phyloP scores from a whole-genome alignment of 2,329 filamentous ascomycete species.

The Pyricularia sp. region DNA sequence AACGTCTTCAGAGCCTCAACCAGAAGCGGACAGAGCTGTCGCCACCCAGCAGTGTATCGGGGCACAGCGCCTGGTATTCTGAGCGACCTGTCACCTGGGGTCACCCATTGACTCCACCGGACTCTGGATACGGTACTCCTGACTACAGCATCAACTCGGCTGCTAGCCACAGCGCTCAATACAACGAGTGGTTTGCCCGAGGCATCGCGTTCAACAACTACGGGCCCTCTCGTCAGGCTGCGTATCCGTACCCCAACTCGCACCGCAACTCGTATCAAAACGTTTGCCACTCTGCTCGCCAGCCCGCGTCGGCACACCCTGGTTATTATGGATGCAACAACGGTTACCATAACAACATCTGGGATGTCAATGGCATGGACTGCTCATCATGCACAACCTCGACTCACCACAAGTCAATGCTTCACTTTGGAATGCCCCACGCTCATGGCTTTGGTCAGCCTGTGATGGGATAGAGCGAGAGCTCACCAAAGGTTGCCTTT shows the following conservation, averaged over 20 bases:
- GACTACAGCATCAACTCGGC: slow-evolving; percentile 33
- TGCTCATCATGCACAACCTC: slow-evolving; percentile 36
- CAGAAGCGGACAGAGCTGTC: slow-evolving; percentile 28
- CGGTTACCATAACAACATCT: slow-evolving; percentile 35
- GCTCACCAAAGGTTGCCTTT: not conserved
- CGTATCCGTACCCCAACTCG: slow-evolving; percentile 33
- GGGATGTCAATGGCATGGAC: slow-evolving; percentile 41
- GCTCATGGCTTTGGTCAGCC: slow-evolving; percentile 41
- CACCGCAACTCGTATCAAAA: slow-evolving; percentile 23
- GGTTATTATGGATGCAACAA: slow-evolving; percentile 24
- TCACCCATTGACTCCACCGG: slow-evolving; percentile 44
- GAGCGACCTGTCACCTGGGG: slow-evolving; percentile 26
- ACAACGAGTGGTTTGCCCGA: slow-evolving; percentile 47
- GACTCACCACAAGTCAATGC: slow-evolving; percentile 29
- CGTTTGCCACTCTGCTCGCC: slow-evolving; percentile 29
- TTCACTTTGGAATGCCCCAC: slow-evolving; percentile 31
- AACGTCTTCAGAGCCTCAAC: slow-evolving; percentile 33
- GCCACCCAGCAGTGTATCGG: slow-evolving; percentile 3
- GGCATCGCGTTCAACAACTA: slow-evolving; percentile 21
- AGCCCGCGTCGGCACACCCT: slow-evolving; percentile 26
- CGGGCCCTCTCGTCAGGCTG: slow-evolving; percentile 12
- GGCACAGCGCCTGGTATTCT: slow-evolving; percentile 13
- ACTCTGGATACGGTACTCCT: slow-evolving; percentile 53
- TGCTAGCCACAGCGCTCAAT: slow-evolving; percentile 39
- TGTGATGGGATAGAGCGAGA: slow-evolving; percentile 36